A percentile compares a stretch with the other conserved stretches of the same genome.
Conservation (phyloP, 768 basidiomycete species). For the Candolleomyces eurysporus region DNA sequence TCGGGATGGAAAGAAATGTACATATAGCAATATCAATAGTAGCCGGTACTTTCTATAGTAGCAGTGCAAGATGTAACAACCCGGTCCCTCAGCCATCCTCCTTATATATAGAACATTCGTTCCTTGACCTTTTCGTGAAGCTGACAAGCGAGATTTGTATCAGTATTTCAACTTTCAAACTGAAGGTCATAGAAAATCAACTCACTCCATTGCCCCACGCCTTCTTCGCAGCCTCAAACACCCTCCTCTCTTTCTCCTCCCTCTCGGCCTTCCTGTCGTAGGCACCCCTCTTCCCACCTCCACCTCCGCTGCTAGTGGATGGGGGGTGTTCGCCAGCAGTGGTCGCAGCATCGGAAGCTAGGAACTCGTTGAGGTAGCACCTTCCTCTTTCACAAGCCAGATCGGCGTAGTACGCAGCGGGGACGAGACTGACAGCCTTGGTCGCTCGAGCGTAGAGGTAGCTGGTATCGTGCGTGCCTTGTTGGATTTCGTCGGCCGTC, state of each 20-base stretch:
- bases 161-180: neutral
- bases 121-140: conserved; percentile 55
- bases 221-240: conserved; percentile 42
- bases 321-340: conserved; percentile 22
- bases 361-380: conserved; percentile 71
- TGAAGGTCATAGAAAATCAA: conserved; percentile 8
- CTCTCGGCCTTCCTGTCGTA: conserved; percentile 24
- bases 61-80: neutral
- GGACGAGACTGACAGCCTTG: conserved; percentile 78
- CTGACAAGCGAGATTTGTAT: conserved; percentile 18
- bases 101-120: conserved; percentile 77
- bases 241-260: conserved; percentile 37
- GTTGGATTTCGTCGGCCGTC: conserved; percentile 70
- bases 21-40: neutral
- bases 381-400: conserved; percentile 79
- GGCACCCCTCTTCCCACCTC: neutral
- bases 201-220: conserved; percentile 56
- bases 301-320: too few species aligned
- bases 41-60: neutral
- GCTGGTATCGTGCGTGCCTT: conserved; percentile 64
- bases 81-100: neutral
- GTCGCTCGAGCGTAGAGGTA: conserved; percentile 84
- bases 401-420: conserved; percentile 80
- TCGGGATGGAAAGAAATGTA: neutral
- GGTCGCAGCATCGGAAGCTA: conserved; percentile 49